Conservation (phyloP, 805 yeast genomes). For the Schwanniomyces sp. region DNA sequence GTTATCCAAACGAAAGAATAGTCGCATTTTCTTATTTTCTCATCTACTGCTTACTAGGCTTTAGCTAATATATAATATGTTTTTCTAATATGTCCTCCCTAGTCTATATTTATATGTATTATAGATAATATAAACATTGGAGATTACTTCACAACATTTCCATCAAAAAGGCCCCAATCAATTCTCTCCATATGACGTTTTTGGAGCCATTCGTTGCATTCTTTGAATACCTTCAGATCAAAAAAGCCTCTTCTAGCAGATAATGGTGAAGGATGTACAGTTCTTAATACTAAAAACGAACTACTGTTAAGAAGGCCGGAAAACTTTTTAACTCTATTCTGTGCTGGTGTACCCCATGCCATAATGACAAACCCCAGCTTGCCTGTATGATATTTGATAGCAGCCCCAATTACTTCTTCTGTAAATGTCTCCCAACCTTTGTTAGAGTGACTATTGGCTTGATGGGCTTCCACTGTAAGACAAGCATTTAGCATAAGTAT, state of each 20-base stretch:
- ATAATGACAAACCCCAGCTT: slow-evolving; percentile 62
- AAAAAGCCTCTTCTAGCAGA: slow-evolving; percentile 87
- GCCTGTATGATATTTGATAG: slow-evolving; percentile 41
- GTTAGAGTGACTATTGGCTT: slow-evolving; percentile 88
- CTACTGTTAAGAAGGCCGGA: slow-evolving; percentile 19
- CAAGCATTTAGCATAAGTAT: slow-evolving; percentile 85
- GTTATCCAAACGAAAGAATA: too few species aligned
- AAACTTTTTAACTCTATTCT: slow-evolving; percentile 50
- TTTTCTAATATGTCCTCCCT: too few species aligned
- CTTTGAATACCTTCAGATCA: slow-evolving; percentile 67
- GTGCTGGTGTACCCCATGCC: slow-evolving; percentile 84
- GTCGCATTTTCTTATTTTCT: too few species aligned
- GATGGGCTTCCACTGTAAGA: slow-evolving; percentile 88
- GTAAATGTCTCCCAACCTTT: slow-evolving; percentile 95
- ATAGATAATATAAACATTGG: too few species aligned
- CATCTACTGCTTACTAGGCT: too few species aligned
- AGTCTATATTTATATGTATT: too few species aligned
- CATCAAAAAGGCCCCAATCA: slow-evolving; percentile 59
- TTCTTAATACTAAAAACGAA: slow-evolving; percentile 53
- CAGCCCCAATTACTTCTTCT: slow-evolving; percentile 57
- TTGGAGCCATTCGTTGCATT: slow-evolving; percentile 77
- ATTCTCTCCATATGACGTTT: slow-evolving; percentile 46
- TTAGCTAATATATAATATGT: too few species aligned
- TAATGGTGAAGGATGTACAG: slow-evolving; percentile 94
- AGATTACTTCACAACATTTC: slow-evolving; percentile 19